A percentile compares a stretch with the other conserved stretches of the same genome.
phyloP scores from a whole-genome alignment of 306 rosid genomes.

The Glycine latifolia region DNA sequence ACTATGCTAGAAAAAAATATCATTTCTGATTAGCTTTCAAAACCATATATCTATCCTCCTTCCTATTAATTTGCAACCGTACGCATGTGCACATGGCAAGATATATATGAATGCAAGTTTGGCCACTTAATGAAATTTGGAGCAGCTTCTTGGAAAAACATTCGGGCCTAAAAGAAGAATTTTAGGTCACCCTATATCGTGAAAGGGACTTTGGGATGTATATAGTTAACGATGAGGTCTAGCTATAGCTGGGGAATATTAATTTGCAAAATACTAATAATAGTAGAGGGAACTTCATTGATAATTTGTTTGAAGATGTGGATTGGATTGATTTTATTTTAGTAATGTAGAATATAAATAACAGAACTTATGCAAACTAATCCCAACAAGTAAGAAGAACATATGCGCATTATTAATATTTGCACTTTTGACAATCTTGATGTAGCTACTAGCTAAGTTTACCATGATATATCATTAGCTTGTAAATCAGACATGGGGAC shows the following conservation, averaged over 20 bases:
- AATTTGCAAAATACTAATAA: neutral
- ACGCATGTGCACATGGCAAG: neutral
- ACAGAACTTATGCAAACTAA: neutral
- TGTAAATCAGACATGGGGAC: neutral
- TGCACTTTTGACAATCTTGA: neutral
- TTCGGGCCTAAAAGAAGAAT: neutral
- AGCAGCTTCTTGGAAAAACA: neutral
- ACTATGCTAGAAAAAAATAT: neutral
- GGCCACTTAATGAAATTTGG: neutral
- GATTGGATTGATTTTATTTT: neutral
- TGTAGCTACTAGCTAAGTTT: neutral
- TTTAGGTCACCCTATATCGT: neutral
- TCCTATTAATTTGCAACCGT: neutral
- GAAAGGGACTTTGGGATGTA: neutral
- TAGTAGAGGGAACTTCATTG: neutral
- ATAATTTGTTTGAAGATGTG: neutral
- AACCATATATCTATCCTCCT: neutral
- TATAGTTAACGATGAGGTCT: neutral
- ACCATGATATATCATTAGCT: neutral
- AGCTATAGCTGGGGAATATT: neutral
- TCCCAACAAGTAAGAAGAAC: conserved; percentile 11
- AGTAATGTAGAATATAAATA: neutral
- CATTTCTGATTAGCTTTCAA: neutral
- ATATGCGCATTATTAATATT: neutral
- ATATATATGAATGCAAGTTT: conserved; percentile 2